phyloP scores from a whole-genome alignment of 768 basidiomycete species.

The Calocybe indica region DNA sequence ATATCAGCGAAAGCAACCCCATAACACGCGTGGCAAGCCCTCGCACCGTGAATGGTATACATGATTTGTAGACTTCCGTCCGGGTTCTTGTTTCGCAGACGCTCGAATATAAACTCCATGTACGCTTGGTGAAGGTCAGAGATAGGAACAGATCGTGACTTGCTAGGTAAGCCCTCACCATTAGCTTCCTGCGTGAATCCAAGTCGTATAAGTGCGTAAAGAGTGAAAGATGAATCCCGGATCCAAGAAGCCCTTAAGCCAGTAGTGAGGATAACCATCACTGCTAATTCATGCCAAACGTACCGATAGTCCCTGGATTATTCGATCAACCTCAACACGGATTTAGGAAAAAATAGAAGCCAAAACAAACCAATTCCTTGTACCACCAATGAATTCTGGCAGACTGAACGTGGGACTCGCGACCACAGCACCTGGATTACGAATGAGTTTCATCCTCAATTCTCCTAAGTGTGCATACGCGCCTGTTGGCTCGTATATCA shows the following conservation, averaged over 20 bases:
- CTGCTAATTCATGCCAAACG: slow-evolving; percentile 2
- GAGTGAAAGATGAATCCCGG: slow-evolving; percentile 92
- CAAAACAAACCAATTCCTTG: slow-evolving; percentile 68
- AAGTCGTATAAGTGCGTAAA: slow-evolving; percentile 89
- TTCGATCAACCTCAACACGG: not conserved
- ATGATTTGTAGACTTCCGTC: slow-evolving; percentile 95
- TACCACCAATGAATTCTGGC: slow-evolving; percentile 88
- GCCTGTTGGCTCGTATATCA: slow-evolving; percentile 92
- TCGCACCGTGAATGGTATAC: slow-evolving; percentile 88
- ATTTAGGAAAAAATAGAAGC: not conserved
- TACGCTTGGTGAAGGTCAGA: slow-evolving; percentile 44
- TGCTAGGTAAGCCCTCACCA: slow-evolving; percentile 34
- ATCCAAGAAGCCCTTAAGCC: slow-evolving; percentile 73
- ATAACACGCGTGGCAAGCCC: too few relatives aligned
- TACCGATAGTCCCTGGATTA: slow-evolving; percentile 58
- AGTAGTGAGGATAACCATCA: not conserved
- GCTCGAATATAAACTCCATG: slow-evolving; percentile 87
- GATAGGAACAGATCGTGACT: not conserved
- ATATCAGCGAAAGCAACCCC: too few relatives aligned
- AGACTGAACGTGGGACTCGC: slow-evolving; percentile 95
- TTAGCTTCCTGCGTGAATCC: slow-evolving; percentile 94
- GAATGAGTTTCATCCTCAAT: not conserved
- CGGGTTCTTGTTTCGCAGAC: slow-evolving; percentile 75
- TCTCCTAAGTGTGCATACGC: not conserved
- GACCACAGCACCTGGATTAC: slow-evolving; percentile 68